Conservation (phyloP, 306 rosid species). For the Lagenaria siceraria region DNA sequence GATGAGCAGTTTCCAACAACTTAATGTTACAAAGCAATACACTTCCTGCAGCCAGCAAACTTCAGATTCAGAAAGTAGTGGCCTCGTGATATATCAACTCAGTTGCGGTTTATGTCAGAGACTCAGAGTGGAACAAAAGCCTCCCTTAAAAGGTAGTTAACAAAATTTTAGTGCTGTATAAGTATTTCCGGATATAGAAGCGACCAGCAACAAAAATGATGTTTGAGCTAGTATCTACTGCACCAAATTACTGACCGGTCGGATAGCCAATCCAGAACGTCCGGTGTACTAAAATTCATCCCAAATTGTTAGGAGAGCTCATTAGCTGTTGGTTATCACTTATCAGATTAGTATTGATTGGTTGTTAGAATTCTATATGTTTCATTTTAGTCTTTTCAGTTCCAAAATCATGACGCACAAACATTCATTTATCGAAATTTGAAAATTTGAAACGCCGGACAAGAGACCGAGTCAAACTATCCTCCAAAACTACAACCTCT, state of each 20-base stretch:
- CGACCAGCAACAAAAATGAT: neutral
- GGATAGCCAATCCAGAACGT: neutral
- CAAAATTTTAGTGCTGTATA: neutral
- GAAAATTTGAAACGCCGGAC: neutral
- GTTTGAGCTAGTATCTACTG: neutral
- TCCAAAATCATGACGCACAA: neutral
- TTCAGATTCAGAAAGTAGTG: neutral
- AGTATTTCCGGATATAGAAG: neutral
- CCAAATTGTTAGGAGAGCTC: neutral
- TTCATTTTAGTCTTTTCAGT: neutral
- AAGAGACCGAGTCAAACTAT: neutral
- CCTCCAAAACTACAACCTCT: neutral
- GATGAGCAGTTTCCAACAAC: neutral
- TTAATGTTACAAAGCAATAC: neutral
- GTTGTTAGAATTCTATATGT: neutral
- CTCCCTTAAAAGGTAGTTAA: neutral
- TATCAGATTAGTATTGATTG: neutral
- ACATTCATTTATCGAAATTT: neutral
- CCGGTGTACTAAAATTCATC: neutral
- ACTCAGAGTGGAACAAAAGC: neutral
- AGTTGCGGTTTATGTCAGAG: neutral
- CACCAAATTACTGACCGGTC: neutral
- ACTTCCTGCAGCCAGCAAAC: neutral
- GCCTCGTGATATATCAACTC: neutral
- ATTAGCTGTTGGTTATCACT: neutral